Percentiles rank a stretch among this genome's conserved stretches.
These are phyloP conservation scores for Pseudoturritis turrita DNA, from an alignment of 345 rosid species.

Conservation along the genomic window DNA sequence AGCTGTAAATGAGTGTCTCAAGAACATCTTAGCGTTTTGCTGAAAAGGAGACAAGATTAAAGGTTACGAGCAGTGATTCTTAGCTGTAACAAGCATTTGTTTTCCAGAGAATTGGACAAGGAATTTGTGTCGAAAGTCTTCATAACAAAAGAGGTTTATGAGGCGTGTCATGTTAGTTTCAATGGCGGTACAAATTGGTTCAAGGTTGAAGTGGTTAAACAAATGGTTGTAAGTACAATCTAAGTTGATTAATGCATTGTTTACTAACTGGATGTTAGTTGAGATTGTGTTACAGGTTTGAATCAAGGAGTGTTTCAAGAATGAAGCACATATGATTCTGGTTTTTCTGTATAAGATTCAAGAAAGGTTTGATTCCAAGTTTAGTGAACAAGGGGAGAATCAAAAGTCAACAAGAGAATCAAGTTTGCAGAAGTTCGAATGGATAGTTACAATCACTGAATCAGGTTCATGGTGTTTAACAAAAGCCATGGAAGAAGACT, in stretches of 20 bases:
- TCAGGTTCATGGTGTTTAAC: neutral
- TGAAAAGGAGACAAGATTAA: neutral
- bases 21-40: neutral
- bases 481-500: neutral
- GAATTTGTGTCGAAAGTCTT: neutral
- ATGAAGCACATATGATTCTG: neutral
- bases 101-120: neutral
- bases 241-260: neutral
- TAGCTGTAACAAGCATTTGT: neutral
- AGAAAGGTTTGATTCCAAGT: neutral
- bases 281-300: neutral
- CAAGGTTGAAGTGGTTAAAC: too few relatives aligned
- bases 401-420: neutral
- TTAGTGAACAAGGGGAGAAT: neutral
- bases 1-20: neutral
- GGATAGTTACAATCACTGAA: neutral
- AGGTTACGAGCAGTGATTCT: neutral
- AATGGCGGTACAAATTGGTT: too few relatives aligned
- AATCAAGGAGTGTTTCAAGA: neutral
- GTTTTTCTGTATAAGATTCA: neutral
- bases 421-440: neutral
- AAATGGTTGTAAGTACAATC: neutral
- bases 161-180: neutral
- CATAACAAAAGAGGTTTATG: neutral
- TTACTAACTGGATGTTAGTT: neutral